Evolutionary conservation across 345 rosid genomes (phyloP).

Genomic region (Orychophragmus violaceus): DNA sequence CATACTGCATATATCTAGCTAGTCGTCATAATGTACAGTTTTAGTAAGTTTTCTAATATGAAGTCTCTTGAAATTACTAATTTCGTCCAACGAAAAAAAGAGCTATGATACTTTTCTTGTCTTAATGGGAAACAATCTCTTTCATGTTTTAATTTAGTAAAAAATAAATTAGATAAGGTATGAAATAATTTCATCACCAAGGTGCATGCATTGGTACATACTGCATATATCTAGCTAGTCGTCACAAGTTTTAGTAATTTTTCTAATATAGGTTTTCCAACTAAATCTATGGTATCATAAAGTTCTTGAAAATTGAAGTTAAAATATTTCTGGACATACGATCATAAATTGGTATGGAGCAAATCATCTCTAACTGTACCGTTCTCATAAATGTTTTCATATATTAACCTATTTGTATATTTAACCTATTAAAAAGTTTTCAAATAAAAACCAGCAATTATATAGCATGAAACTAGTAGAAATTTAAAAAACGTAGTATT

Average conservation of each 20-base stretch:
- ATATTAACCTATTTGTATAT: background rate
- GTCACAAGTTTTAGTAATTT: background rate
- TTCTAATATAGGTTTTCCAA: background rate
- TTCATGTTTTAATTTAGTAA: background rate
- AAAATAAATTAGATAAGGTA: background rate
- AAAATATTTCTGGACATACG: background rate
- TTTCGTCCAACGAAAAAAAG: no score
- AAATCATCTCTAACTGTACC: background rate
- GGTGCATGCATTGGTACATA: background rate
- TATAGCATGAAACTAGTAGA: background rate
- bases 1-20: background rate
- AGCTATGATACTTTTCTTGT: slow-evolving; percentile 8
- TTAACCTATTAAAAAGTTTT: no score
- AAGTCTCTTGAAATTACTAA: no score
- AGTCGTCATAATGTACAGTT: slow-evolving; percentile 3
- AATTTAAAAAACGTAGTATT: background rate
- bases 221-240: background rate
- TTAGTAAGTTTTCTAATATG: background rate
- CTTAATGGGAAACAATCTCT: background rate
- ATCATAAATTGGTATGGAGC: background rate
- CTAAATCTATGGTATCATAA: background rate
- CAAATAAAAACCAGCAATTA: background rate
- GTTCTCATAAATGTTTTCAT: background rate
- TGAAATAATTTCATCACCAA: background rate
- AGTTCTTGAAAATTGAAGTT: background rate